Percentiles rank a stretch among this genome's conserved stretches.
Conservation (phyloP, 129 eudicot genomes). For the Lonicera japonica region DNA sequence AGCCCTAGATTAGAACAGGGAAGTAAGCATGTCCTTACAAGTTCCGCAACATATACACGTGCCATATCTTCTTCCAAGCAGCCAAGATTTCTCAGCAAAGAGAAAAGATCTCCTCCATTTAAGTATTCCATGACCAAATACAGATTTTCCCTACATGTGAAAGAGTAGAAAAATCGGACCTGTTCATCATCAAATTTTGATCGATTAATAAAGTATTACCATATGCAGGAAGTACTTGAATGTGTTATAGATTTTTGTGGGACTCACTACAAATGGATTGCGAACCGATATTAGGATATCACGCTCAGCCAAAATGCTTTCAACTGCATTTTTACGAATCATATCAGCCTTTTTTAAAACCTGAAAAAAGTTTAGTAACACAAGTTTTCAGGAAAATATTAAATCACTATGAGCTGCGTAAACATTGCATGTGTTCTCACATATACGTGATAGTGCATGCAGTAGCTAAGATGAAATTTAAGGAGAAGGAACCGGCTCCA, state of each 20-base stretch:
- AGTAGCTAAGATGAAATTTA: too few species aligned
- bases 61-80: slow-evolving; percentile 98
- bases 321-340: slow-evolving; percentile 98
- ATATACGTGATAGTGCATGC: too few species aligned
- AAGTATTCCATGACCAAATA: slow-evolving; percentile 96
- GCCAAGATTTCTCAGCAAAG: slow-evolving; percentile 81
- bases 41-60: slow-evolving; percentile 90
- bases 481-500: too few species aligned
- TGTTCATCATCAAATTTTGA: slow-evolving; percentile 38
- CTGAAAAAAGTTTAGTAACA: slow-evolving; percentile 38
- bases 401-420: background rate
- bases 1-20: background rate
- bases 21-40: slow-evolving; percentile 40
- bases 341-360: slow-evolving; percentile 94
- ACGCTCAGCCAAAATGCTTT: slow-evolving; percentile 94
- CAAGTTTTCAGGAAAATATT: slow-evolving; percentile 15
- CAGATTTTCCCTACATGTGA: slow-evolving; percentile 96
- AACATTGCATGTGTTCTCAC: background rate
- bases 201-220: slow-evolving; percentile 19
- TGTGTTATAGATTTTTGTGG: background rate
- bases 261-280: slow-evolving; percentile 92
- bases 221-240: slow-evolving; percentile 2
- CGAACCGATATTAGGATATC: slow-evolving; percentile 90
- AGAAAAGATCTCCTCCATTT: slow-evolving; percentile 96
- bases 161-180: slow-evolving; percentile 97